Base-by-base conservation (phyloP, 176 grass and related monocot genomes). In the Eragrostis nindensis region DNA sequence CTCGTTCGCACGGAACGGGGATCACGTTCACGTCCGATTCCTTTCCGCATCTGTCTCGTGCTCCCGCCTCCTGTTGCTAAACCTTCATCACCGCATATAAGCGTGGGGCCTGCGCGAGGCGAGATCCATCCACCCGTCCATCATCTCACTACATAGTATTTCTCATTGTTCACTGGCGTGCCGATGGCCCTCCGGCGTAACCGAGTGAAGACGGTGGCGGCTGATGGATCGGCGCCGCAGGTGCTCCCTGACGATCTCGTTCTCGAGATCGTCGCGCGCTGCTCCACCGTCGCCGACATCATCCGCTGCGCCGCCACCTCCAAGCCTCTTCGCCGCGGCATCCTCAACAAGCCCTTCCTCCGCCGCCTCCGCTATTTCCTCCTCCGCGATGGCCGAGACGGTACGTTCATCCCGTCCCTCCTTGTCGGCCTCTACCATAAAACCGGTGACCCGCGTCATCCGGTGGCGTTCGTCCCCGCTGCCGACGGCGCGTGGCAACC, bases 211-310 rank as follows among this genome's bases (percentile, higher is more conserved):
- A 4, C 8, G 46, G 2, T 48, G 55, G 9, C 55, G n/a, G 55
- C 0, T 2, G 65, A 24, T 25, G 55, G 21, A 8, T 55, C 52
- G 19, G 0, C 55, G 2, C 0, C n/a, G 9, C 77, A 80, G 64
- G 8, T 22, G 11, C 50, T 80, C 16, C 65, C 77, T 32, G 63
- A 80, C 64, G 32, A 80, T 17, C 14, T 80, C 14, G 77, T 80
- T 14, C 77, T 80, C 49, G 65, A 80, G 47, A 80, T 80, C 36
- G 63, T 44, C 66, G 52, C 17, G 3, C 13, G 78, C 39, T 46
- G 38, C 26, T 16, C 0, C 22, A 32, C 66, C 39, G 11, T 57
- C 0, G 40, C 17, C 38, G 48, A 5, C 36, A 18, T 69, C 66
- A 6, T 80, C 66, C 66, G 66, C 66, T 80, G 65, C 16, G 78